These are phyloP conservation scores for Zygosaccharomyces siamensis DNA, from an alignment of 805 yeast genomes.

Conservation along the genomic window DNA sequence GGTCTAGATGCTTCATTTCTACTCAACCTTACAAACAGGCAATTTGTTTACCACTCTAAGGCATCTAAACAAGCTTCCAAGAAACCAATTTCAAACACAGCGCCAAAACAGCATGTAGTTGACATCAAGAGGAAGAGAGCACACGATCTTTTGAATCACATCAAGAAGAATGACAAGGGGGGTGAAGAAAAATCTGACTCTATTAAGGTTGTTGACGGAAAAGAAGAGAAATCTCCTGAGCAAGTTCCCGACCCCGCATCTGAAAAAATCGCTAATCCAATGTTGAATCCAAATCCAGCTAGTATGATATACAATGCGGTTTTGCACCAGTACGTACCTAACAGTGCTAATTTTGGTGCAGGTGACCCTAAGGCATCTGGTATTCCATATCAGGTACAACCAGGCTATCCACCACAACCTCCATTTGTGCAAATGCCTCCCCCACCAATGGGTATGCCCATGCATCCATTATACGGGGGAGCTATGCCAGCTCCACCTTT, in stretches of 20 bases:
- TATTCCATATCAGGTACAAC: constrained; percentile 28
- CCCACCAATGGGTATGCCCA: constrained; percentile 20
- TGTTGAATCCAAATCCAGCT: constrained; percentile 18
- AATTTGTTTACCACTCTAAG: constrained; percentile 69
- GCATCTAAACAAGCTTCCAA: constrained; percentile 44
- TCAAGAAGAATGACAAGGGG: constrained; percentile 35
- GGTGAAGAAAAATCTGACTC: constrained; percentile 1
- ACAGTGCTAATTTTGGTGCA: constrained; percentile 7
- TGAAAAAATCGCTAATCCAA: background rate
- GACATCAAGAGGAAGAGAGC: constrained; percentile 32
- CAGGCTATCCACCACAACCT: constrained; percentile 16
- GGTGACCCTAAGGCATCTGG: constrained; percentile 17
- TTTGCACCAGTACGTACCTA: constrained; percentile 26
- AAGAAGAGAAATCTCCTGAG: background rate
- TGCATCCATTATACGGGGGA: constrained; percentile 15
- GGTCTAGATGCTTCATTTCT: constrained; percentile 77
- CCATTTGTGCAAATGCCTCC: constrained; percentile 10
- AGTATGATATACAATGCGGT: constrained; percentile 34
- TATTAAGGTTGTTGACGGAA: constrained; percentile 2
- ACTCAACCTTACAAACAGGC: constrained; percentile 69
- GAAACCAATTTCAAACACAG: constrained; percentile 17
- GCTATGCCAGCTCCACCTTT: constrained; percentile 13
- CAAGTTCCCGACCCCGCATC: background rate
- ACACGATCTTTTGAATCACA: constrained; percentile 42
- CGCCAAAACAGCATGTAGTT: constrained; percentile 27